These are phyloP conservation scores for Coniferiporia sulphurascens DNA, from an alignment of 1,284 basidiomycete genomes.

Conservation along the genomic window DNA sequence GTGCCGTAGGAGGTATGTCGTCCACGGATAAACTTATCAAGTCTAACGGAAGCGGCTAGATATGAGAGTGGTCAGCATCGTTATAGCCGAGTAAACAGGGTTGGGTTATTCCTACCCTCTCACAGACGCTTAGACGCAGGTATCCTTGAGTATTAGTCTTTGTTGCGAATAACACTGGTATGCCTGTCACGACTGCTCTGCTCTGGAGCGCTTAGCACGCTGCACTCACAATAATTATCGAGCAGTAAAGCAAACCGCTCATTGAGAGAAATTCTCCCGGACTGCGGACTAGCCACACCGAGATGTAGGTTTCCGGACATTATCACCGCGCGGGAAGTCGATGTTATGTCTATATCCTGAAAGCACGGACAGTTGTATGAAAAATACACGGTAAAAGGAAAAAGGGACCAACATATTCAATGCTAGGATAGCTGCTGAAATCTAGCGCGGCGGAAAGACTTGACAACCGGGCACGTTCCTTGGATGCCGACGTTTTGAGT, in stretches of 20 bases:
- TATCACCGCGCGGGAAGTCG: not conserved
- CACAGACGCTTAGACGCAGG: not conserved
- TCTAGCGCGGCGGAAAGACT: constrained; percentile 7
- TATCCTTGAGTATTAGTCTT: constrained; percentile 1
- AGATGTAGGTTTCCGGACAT: not conserved
- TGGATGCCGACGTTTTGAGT: constrained; percentile 1
- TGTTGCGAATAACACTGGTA: not conserved
- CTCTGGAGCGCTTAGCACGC: not conserved
- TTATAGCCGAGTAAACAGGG: not conserved
- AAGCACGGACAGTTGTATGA: not conserved
- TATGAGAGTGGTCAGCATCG: not conserved
- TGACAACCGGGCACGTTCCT: not conserved
- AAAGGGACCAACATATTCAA: not conserved
- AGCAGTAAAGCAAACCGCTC: not conserved
- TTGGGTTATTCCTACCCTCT: not conserved
- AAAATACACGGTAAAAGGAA: not conserved
- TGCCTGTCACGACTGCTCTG: not conserved
- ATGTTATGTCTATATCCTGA: constrained; percentile 1
- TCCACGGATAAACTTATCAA: not conserved
- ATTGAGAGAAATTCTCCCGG: not conserved
- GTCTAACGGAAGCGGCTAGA: constrained; percentile 4
- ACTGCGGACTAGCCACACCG: not conserved
- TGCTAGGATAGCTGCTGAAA: not conserved
- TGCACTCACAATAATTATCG: constrained; percentile 3
- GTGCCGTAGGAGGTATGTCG: not conserved